A percentile compares a stretch with the other conserved stretches of the same genome.
These are phyloP conservation scores for Russula ochroleuca DNA, from an alignment of 768 basidiomycete genomes.

Conservation along the genomic window DNA sequence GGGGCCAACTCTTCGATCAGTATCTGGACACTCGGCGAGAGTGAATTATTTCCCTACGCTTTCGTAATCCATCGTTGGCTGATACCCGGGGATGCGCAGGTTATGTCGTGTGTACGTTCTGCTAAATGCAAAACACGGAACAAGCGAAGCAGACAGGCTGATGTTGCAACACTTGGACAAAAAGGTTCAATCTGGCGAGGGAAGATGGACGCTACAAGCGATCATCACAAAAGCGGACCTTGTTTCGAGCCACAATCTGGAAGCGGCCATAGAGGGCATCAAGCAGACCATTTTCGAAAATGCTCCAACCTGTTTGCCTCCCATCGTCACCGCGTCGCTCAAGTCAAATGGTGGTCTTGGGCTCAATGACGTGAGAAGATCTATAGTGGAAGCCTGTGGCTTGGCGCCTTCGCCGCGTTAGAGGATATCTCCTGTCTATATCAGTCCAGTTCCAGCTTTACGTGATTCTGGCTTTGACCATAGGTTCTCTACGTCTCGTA, in stretches of 20 bases:
- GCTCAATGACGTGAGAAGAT: constrained; percentile 51
- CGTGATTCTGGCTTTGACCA: constrained; percentile 13
- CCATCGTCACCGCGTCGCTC: constrained; percentile 51
- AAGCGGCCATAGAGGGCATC: constrained; percentile 40
- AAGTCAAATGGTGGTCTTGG: constrained; percentile 51
- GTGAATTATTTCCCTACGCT: constrained; percentile 35
- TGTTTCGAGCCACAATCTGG: constrained; percentile 36
- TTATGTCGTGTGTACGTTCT: constrained; percentile 67
- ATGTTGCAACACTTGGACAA: constrained; percentile 56
- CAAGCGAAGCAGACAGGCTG: constrained; percentile 50
- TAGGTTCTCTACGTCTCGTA: no score
- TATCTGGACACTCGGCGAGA: constrained; percentile 58
- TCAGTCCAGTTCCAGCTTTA: neutral
- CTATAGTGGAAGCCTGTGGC: constrained; percentile 58
- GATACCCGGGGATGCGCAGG: constrained; percentile 36
- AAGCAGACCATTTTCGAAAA: constrained; percentile 48
- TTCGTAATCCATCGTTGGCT: neutral
- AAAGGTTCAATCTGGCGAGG: constrained; percentile 37
- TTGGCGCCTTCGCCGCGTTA: constrained; percentile 25
- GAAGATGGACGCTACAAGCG: constrained; percentile 59
- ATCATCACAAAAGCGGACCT: constrained; percentile 69
- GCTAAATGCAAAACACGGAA: constrained; percentile 61
- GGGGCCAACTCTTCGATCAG: constrained; percentile 65
- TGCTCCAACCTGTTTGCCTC: constrained; percentile 59
- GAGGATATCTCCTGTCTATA: neutral